phyloP scores from a whole-genome alignment of 148 eudicot genomes.

The Persicaria maculosa region DNA sequence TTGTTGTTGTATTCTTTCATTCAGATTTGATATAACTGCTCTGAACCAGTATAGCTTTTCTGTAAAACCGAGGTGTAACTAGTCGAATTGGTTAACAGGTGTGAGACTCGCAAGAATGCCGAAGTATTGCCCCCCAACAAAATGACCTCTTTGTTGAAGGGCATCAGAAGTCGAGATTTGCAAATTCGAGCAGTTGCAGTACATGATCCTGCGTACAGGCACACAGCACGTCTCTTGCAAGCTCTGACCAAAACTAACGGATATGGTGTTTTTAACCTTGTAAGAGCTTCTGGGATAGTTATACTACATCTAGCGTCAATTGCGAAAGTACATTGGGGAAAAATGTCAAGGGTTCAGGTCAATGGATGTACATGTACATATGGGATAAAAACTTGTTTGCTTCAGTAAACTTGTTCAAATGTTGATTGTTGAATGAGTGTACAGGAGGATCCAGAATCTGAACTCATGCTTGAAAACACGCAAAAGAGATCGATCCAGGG shows the following conservation, averaged over 20 bases:
- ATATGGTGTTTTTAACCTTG: neutral
- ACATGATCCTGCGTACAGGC: neutral
- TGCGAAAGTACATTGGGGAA: neutral
- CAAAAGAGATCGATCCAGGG: neutral
- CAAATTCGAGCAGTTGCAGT: neutral
- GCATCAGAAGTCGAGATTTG: neutral
- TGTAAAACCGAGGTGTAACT: neutral
- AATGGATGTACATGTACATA: neutral
- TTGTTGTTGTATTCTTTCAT: neutral
- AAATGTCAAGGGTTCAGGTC: neutral
- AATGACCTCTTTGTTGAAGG: neutral
- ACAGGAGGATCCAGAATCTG: neutral
- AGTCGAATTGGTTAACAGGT: neutral
- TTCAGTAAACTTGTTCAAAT: neutral
- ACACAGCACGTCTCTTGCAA: neutral
- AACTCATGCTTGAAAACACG: neutral
- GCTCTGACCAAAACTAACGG: neutral
- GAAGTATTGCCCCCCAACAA: neutral
- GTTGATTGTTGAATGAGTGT: slow-evolving; percentile 11
- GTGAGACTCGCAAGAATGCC: neutral
- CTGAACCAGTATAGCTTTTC: neutral
- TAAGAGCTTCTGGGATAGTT: neutral
- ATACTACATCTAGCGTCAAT: neutral
- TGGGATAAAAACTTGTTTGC: neutral
- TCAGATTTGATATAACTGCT: neutral